Conservation (phyloP, 768 basidiomycete genomes). For the Agaricus bisporus region DNA sequence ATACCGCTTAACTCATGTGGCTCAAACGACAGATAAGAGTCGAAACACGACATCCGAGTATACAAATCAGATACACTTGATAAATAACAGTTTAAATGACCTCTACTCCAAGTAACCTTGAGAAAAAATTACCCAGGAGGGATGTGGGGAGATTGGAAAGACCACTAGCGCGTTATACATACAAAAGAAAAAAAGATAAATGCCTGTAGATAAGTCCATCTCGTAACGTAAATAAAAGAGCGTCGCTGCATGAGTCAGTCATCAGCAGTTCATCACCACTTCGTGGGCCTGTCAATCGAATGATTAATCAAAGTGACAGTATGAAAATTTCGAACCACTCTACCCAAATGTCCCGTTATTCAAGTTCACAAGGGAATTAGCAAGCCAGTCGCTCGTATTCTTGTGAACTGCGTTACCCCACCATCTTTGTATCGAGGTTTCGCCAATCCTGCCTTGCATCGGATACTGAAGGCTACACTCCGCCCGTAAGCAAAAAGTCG, state of each 20-base stretch:
- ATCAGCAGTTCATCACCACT: background rate
- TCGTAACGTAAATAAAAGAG: background rate
- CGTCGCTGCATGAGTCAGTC: background rate
- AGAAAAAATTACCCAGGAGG: background rate
- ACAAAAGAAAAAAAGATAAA: background rate
- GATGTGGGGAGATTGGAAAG: background rate
- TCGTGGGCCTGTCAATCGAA: background rate
- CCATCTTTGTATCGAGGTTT: constrained; percentile 30
- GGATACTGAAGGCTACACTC: constrained; percentile 38
- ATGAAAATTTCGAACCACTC: background rate
- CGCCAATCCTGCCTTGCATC: constrained; percentile 32
- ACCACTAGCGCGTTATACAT: background rate
- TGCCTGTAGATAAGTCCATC: background rate
- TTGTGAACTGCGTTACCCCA: constrained; percentile 35
- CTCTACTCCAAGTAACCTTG: background rate
- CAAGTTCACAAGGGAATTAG: constrained; percentile 20
- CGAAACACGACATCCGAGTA: background rate
- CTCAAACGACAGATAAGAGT: background rate
- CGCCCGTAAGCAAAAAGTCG: background rate
- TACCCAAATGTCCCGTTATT: constrained; percentile 30
- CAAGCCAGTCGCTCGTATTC: constrained; percentile 29
- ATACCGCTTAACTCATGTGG: too few relatives aligned
- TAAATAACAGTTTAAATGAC: background rate
- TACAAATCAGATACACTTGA: background rate
- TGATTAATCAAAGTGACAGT: background rate